Evolutionary conservation across 495 filamentous ascomycete species (phyloP), one percentile per base, ranked within the genome.

Genomic region (Xylaria nigripes): DNA sequence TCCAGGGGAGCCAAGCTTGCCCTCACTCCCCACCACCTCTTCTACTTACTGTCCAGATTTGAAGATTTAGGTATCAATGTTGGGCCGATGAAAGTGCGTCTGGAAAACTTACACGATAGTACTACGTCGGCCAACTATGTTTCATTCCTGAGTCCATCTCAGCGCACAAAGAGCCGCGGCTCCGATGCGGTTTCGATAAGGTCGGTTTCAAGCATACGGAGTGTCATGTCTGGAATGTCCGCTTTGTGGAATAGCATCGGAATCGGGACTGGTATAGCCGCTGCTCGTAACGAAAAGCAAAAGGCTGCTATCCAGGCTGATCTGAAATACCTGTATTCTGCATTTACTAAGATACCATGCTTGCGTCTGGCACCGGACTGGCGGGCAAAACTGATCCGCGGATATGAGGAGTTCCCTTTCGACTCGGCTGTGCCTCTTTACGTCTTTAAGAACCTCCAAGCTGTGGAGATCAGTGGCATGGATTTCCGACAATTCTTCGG

Each of bases 361-460:
- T 75, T 98, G 41, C 83, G 85, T 51, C 74, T 98, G 46, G 82
- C 90, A 44, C 91, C 91, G 7, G 93, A 97, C 69, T 89, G 87
- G 70, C 87, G 88, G 45, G 89, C 90, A 32, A 83, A 86, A 40
- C 71, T 95, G 61, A 95, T 98, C 57, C 79, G 83, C 54, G 92
- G 91, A 27, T 97, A 90, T 64, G 93, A 98, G 68, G 93, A 96
- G 64, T 98, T 98, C 63, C 93, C 93, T 3, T 96, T 98, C 68
- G 93, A 98, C 66, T 93, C 89, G 36, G 93, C 93, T n/a, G 93
- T 98, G 23, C 93, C 93, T 16, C 73, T 97, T 10, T 84, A 90
- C 67, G 85, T 87, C 23, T 97, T 98, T 79, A 97, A 98, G 75
- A 98, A 97, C 62, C 70, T 96, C 45, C 90, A 89, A 69, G 84